Base-by-base conservation (phyloP, 2,329 filamentous ascomycete species). In the Colletotrichum sp. region DNA sequence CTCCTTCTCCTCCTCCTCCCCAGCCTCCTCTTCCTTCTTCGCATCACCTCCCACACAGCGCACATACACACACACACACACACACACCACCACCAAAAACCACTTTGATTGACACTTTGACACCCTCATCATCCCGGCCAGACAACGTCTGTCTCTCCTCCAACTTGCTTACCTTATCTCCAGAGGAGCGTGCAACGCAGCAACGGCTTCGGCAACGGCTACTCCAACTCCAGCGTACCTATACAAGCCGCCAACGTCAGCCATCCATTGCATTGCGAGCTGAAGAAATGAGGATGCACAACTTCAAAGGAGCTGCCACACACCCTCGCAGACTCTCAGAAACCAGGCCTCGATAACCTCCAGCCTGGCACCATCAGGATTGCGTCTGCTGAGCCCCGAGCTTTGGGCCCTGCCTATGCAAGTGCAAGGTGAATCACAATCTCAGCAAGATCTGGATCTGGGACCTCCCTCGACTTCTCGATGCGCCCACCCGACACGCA, bases 361-460 rank as follows among this genome's bases (percentile, higher is more conserved):
- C 26, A 34, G 21, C 6, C 5, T 15, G 36, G 13, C n/a, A 62
- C 8, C n/a, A 26, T 34, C 55, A 36, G 36, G n/a, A 59, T 67
- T 30, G 32, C 57, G 15, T 28, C 32, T 63, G 34, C 21, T 49
- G 68, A 62, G 68, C 57, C 55, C 18, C n/a, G n/a, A 52, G 44
- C 44, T 13, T 21, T 52, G 44, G 44, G 44, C 10, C n/a, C 44
- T 49, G 18, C 39, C 36, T 63, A 70, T 63, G 68, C 68, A 63
- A 70, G 68, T 36, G 55, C 36, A 36, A 52, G 36, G 68, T 70
- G 68, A 70, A 70, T 70, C 68, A 70, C 12, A 57, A 68, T 39
- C 21, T 70, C 57, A 44, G 39, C 49, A 6, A 70, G 68, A 70
- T 70, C 68, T 70, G 36, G 68, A 63, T 70, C 68, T 59, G 66